Evolutionary conservation across 768 basidiomycete species (phyloP).

Genomic region (Ramaria rubella): DNA sequence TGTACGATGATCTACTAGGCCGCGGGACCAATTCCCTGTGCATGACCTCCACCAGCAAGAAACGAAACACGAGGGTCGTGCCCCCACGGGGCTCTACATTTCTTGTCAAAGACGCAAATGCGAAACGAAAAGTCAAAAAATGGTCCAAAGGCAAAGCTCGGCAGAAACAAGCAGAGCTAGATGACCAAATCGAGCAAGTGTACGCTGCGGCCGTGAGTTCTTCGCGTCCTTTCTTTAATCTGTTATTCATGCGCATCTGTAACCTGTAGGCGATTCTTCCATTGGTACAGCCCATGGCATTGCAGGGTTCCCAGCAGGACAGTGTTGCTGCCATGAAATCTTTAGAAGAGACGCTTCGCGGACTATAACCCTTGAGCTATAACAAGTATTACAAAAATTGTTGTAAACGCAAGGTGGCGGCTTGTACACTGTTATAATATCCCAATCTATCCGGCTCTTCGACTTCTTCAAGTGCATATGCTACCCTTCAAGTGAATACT

Average conservation of each 20-base stretch:
- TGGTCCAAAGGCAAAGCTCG: constrained; percentile 1
- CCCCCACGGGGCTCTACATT: not conserved
- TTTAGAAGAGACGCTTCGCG: not conserved
- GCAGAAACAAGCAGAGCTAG: not conserved
- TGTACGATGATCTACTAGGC: no score
- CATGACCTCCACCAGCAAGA: not conserved
- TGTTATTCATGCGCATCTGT: not conserved
- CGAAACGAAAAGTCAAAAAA: constrained; percentile 1
- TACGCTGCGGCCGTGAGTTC: not conserved
- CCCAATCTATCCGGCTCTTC: not conserved
- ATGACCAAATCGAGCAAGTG: not conserved
- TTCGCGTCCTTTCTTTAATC: not conserved
- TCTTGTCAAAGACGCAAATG: not conserved
- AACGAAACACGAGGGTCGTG: not conserved
- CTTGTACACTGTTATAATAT: not conserved
- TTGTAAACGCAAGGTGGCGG: no score
- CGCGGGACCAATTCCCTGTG: no score
- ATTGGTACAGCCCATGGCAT: not conserved
- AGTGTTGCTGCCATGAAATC: not conserved
- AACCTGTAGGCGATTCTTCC: not conserved
- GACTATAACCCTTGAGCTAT: not conserved
- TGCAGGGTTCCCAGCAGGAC: not conserved
- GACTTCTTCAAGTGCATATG: not conserved
- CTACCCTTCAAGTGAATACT: not conserved
- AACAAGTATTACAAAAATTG: not conserved